phyloP scores from a whole-genome alignment of 2,329 filamentous ascomycete species.

The Knufia petricola region DNA sequence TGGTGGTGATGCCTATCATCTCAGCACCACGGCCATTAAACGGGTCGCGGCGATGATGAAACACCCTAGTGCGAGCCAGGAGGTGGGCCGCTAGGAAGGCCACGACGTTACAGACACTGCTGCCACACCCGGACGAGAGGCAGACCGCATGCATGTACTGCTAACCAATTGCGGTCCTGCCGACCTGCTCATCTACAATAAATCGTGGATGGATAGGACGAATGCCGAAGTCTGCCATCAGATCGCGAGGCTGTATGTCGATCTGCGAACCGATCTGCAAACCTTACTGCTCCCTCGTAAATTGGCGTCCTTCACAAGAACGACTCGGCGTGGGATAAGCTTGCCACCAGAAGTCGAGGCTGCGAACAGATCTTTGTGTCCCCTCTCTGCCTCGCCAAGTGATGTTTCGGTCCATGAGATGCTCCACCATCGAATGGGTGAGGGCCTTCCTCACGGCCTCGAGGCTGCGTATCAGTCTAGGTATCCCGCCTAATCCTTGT shows the following conservation, averaged over 20 bases:
- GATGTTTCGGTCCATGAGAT: conserved; percentile 2
- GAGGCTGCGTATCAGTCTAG: conserved; percentile 3
- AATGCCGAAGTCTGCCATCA: conserved; percentile 3
- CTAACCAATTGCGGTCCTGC: conserved; percentile 1
- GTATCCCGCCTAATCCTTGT: conserved; percentile 1
- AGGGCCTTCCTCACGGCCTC: not conserved
- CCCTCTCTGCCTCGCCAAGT: conserved; percentile 1
- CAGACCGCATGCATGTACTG: conserved; percentile 3
- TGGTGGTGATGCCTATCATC: not conserved
- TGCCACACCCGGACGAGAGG: conserved; percentile 3
- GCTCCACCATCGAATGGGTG: not conserved
- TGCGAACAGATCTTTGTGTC: conserved; percentile 2
- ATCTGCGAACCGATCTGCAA: conserved; percentile 1
- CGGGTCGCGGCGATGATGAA: conserved; percentile 1
- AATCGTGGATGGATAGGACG: not conserved
- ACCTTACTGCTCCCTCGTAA: not conserved
- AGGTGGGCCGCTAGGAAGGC: not conserved
- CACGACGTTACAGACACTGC: conserved; percentile 1
- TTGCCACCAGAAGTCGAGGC: conserved; percentile 2
- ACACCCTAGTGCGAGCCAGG: not conserved
- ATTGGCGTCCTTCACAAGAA: not conserved
- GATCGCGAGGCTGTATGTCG: conserved; percentile 1
- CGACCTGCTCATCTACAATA: not conserved
- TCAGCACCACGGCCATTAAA: conserved; percentile 3
- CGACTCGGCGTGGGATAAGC: not conserved